Evolutionary conservation across 768 basidiomycete genomes (phyloP).

Genomic region (Rhizopogon vulgaris): DNA sequence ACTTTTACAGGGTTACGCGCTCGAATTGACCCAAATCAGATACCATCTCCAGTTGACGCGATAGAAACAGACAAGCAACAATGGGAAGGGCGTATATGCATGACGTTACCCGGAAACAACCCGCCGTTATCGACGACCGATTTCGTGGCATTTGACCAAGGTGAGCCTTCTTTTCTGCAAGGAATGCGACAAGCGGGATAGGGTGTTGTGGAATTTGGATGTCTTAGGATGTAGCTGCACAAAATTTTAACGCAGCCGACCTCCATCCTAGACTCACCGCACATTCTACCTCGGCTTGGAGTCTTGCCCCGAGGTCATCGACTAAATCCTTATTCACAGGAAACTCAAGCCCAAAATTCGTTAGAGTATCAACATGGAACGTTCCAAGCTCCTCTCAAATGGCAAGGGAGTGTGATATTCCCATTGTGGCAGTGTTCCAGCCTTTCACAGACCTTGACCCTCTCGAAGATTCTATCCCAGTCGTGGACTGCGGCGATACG

Average conservation of each 20-base stretch:
- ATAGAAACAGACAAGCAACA: conserved; percentile 73
- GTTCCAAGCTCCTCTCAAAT: conserved; percentile 78
- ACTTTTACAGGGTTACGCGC: conserved; percentile 57
- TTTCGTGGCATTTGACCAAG: conserved; percentile 89
- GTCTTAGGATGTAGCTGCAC: not conserved
- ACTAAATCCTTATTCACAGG: conserved; percentile 33
- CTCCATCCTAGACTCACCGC: not conserved
- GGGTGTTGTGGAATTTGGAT: not conserved
- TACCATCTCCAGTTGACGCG: conserved; percentile 84
- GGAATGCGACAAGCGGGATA: not conserved
- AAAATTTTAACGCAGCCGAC: not conserved
- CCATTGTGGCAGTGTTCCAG: conserved; percentile 79
- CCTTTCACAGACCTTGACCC: conserved; percentile 83
- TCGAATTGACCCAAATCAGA: conserved; percentile 80
- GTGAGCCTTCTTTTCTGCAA: conserved; percentile 23
- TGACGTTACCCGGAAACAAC: conserved; percentile 54
- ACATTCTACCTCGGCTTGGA: not conserved
- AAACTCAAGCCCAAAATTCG: conserved; percentile 87
- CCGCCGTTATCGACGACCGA: conserved; percentile 85
- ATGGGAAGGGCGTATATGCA: conserved; percentile 69
- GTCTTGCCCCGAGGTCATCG: not conserved
- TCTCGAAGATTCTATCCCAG: conserved; percentile 72
- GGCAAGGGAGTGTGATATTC: conserved; percentile 75
- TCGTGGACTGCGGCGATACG: conserved; percentile 60
- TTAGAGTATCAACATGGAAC: conserved; percentile 87